Evolutionary conservation across 495 filamentous ascomycete species (phyloP), one percentile per base, ranked within the genome.

Genomic region (Tuber brumale): DNA sequence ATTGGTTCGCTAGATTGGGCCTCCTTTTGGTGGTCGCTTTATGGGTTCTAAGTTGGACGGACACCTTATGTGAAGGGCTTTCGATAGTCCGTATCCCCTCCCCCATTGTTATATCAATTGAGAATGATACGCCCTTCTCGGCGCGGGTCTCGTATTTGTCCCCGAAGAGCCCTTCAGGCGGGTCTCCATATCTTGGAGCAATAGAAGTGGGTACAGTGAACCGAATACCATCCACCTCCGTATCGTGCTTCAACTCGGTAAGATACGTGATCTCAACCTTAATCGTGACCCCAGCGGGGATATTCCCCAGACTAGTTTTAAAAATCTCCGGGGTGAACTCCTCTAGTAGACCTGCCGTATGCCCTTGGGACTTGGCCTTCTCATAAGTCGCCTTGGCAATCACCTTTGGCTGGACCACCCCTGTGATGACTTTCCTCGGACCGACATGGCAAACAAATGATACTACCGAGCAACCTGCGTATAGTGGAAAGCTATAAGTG

Each of bases 191-290:
- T n/a, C 90, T 84, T 16, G 89, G 90, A 27, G 87, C 87, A 76
- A 92, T 89, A 69, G 73, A 83, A 0, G 88, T 89, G 0, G 90
- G 91, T n/a, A 92, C 85, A 37, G 87, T 92, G 78, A 90, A 91
- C 23, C 89, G 86, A 61, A 88, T 86, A 31, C 90, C 89, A 82
- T 92, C 87, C 3, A 86, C 83, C 71, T 88, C 87, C 61, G 86
- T 84, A 81, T 91, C 89, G 77, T 90, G 86, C 81, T 90, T 91
- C 77, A 92, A 84, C 79, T 92, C 90, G 18, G 88, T 88, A 10
- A 91, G 79, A 78, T 91, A 91, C 0, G 86, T 88, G 75, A 92
- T 87, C 42, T 88, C 86, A 48, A 92, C 86, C 19, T 86, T 74
- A 27, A 91, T 84, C 23, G 80, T 85, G 19, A 84, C 84, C 5